Evolutionary conservation across 371 early-diverging fungal genomes (phyloP).

Genomic region (Haplosporangium sp.): DNA sequence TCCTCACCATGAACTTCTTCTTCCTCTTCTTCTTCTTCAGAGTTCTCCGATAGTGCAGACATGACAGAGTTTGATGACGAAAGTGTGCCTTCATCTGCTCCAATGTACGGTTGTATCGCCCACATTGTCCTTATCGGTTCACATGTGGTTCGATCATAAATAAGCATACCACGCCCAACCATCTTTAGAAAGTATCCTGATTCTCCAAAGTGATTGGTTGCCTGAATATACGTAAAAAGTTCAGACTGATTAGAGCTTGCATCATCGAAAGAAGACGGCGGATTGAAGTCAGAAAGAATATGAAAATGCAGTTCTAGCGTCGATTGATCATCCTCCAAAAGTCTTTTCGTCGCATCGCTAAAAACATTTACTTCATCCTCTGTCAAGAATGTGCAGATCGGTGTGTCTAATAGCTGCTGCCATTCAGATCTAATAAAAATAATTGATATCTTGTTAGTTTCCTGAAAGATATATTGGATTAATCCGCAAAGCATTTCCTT

Average conservation of each 20-base stretch:
- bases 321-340: constrained; percentile 74
- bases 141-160: constrained; percentile 76
- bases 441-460: background rate
- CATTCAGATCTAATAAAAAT: constrained; percentile 58
- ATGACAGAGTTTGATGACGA: constrained; percentile 42
- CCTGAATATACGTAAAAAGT: constrained; percentile 35
- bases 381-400: constrained; percentile 61
- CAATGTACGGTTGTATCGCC: constrained; percentile 76
- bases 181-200: constrained; percentile 72
- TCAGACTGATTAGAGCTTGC: constrained; percentile 43
- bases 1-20: constrained; percentile 13
- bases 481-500: constrained; percentile 18
- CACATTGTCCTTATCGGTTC: constrained; percentile 87
- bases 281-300: constrained; percentile 60
- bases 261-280: constrained; percentile 47
- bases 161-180: constrained; percentile 94
- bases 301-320: constrained; percentile 83
- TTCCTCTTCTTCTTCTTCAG: constrained; percentile 23
- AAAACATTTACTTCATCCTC: constrained; percentile 72
- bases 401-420: constrained; percentile 60
- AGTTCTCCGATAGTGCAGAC: constrained; percentile 48
- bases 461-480: background rate
- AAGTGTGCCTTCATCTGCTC: constrained; percentile 23
- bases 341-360: constrained; percentile 73
- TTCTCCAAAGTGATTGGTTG: constrained; percentile 42